Evolutionary conservation across 768 basidiomycete species (phyloP), one percentile per base, ranked within the genome.

Genomic region (Mycena floridula): DNA sequence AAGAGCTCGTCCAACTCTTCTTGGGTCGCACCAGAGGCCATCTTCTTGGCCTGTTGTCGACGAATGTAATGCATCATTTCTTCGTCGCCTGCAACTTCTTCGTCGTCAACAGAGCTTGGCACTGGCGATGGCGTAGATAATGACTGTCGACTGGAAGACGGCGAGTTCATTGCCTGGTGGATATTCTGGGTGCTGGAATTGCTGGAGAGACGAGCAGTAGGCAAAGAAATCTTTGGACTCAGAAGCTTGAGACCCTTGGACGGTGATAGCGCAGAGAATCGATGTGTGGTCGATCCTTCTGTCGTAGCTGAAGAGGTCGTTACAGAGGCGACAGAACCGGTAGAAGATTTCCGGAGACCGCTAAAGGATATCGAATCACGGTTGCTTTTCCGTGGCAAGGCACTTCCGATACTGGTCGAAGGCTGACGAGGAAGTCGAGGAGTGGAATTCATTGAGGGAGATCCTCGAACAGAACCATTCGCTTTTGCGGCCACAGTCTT

Each of bases 61-160:
- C 81, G 79, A 50, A 97, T 89, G 63, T 95, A 99, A 47, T 87
- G 84, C 57, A 88, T 64, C 96, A 99, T 99, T 67, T 99, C 96
- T 49, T 96, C 93, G 58, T 99, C 96, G 13, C 89, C 96, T 15
- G 87, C 66, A 6, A 85, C 41, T 60, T 94, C 89, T 50, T 94
- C 91, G 47, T 94, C 93, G 47, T 90, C 90, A 3, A 87, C 69
- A 2, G 77, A 69, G 52, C 79, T 82, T 22, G 84, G 83, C 5
- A 77, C 79, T 0, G 93, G 92, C 2, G 93, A 95, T 3, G 90
- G 89, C 2, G 88, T 89, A 4, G 86, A 90, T 20, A 85, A 62
- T 18, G 86, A 86, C 47, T 86, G 81, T 26, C 84, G 75, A 54
- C 82, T 84, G 3, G 81, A 79, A 1, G 85, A 81, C 12, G 84